These are phyloP conservation scores for Fusarium mundagurra DNA, from an alignment of 2,329 filamentous ascomycete species.

Conservation along the genomic window DNA sequence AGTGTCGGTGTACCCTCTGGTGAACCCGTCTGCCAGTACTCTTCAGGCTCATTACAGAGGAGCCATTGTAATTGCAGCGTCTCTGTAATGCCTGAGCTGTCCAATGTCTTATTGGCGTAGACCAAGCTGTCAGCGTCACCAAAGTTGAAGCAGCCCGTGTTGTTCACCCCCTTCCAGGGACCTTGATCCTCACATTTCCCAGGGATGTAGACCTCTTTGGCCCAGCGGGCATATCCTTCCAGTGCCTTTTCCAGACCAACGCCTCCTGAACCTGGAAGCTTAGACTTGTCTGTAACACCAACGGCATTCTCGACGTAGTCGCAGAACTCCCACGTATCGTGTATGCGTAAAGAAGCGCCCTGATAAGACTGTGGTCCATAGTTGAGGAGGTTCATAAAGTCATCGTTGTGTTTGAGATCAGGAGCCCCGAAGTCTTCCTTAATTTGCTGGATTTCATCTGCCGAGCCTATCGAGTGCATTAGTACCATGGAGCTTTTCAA, in stretches of 20 bases:
- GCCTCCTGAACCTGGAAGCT: neutral
- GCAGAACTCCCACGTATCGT: neutral
- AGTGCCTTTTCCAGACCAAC: neutral
- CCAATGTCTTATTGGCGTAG: neutral
- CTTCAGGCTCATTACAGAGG: neutral
- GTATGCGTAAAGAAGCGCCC: neutral
- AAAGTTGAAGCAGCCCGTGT: conserved; percentile 8
- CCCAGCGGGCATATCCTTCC: conserved; percentile 1
- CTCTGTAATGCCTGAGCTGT: neutral
- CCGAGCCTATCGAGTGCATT: neutral
- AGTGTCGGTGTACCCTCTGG: neutral
- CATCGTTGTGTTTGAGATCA: neutral
- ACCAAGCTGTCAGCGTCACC: neutral
- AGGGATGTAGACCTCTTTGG: neutral
- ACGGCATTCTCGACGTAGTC: neutral
- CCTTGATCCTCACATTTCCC: neutral
- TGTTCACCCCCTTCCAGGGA: neutral
- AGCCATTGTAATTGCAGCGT: neutral
- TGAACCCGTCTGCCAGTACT: conserved; percentile 2
- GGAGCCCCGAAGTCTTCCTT: neutral
- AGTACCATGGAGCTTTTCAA: neutral
- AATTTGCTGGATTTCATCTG: neutral
- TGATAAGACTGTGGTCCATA: neutral
- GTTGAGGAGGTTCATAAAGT: neutral
- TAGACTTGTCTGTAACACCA: neutral